A percentile compares a stretch with the other conserved stretches of the same genome.
These are phyloP conservation scores for Backusella tuberculispora DNA, from an alignment of 192 early-diverging fungal species.

Conservation along the genomic window DNA sequence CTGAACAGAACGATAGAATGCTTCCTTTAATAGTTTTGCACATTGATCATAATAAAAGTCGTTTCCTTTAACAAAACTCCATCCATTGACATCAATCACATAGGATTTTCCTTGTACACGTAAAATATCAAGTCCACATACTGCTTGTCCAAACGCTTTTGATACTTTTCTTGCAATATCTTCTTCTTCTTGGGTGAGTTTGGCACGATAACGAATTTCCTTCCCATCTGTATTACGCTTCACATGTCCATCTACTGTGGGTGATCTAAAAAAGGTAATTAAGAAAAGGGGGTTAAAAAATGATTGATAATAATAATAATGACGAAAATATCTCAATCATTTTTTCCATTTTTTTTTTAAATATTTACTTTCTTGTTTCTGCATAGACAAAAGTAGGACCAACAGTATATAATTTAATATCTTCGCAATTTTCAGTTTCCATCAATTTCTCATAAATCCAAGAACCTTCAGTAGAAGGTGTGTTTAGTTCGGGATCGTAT, in stretches of 20 bases:
- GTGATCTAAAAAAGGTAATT: slow-evolving; percentile 59
- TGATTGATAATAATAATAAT: neutral
- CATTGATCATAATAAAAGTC: slow-evolving; percentile 91
- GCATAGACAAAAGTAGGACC: slow-evolving; percentile 88
- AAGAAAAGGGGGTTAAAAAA: neutral
- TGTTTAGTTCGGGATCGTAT: slow-evolving; percentile 69
- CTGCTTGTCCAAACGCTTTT: slow-evolving; percentile 86
- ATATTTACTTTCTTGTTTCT: slow-evolving; percentile 86
- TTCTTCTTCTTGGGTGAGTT: slow-evolving; percentile 79
- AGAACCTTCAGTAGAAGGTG: slow-evolving; percentile 75
- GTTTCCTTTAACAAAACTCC: slow-evolving; percentile 98
- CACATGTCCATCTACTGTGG: slow-evolving; percentile 96
- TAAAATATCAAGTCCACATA: slow-evolving; percentile 95
- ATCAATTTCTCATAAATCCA: slow-evolving; percentile 97
- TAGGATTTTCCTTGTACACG: slow-evolving; percentile 81
- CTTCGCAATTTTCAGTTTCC: slow-evolving; percentile 92
- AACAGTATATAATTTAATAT: slow-evolving; percentile 97
- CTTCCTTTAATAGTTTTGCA: slow-evolving; percentile 69
- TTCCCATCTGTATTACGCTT: slow-evolving; percentile 95
- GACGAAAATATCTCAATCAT: neutral
- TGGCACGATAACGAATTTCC: slow-evolving; percentile 91
- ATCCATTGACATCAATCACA: slow-evolving; percentile 99
- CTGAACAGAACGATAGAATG: slow-evolving; percentile 71
- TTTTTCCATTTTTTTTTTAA: too few relatives aligned
- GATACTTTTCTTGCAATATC: slow-evolving; percentile 76